phyloP scores from a whole-genome alignment of 192 early-diverging fungal genomes.

The Globomyces pollinis-pini region DNA sequence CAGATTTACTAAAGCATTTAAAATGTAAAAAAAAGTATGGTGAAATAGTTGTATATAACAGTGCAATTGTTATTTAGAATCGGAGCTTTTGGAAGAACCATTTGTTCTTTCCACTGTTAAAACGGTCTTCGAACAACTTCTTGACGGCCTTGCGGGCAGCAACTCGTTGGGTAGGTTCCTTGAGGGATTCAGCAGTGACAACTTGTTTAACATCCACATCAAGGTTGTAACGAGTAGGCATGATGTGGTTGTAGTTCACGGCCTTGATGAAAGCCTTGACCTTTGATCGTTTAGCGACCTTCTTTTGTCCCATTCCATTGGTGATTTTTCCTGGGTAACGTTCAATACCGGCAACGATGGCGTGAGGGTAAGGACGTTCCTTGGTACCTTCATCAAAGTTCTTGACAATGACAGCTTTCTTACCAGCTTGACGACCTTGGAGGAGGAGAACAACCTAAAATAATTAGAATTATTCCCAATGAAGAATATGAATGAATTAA shows the following conservation, averaged over 20 bases:
- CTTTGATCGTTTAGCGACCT: slow-evolving; percentile 89
- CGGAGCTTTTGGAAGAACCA: slow-evolving; percentile 99
- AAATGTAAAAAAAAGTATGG: too few relatives aligned
- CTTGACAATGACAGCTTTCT: slow-evolving; percentile 99
- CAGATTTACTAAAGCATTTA: too few relatives aligned
- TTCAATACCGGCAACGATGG: slow-evolving; percentile 96
- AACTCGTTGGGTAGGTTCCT: slow-evolving; percentile 87
- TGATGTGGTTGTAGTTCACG: slow-evolving; percentile 99
- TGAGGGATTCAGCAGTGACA: slow-evolving; percentile 80
- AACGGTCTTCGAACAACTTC: slow-evolving; percentile 94
- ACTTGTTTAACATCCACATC: slow-evolving; percentile 92
- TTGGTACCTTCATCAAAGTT: slow-evolving; percentile 95
- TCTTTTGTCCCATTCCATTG: slow-evolving; percentile 89
- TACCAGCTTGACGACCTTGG: slow-evolving; percentile 97
- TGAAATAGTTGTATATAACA: too few relatives aligned
- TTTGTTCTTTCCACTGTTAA: slow-evolving; percentile 98
- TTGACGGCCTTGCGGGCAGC: slow-evolving; percentile 91
- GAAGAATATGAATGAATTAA: background rate
- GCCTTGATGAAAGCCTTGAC: slow-evolving; percentile 99
- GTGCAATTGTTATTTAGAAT: too few relatives aligned
- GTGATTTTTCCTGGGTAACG: slow-evolving; percentile 97
- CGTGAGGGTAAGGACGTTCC: slow-evolving; percentile 94
- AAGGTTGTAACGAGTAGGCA: slow-evolving; percentile 98
- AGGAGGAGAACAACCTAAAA: slow-evolving; percentile 91
- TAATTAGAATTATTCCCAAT: background rate